These are phyloP conservation scores for Usnea hakonensis DNA, from an alignment of 495 filamentous ascomycete species.

Conservation along the genomic window DNA sequence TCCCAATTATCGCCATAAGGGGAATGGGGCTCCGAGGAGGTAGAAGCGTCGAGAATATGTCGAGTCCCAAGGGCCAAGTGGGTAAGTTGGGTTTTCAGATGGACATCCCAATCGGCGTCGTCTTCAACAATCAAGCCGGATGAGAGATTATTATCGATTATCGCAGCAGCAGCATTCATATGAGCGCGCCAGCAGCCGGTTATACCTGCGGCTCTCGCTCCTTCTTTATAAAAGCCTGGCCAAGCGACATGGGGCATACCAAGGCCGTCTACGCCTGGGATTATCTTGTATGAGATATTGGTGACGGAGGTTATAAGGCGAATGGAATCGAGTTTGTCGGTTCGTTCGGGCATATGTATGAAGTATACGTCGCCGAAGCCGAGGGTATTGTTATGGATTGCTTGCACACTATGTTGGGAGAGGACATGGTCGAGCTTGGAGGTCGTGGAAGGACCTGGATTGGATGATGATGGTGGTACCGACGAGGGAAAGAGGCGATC, in stretches of 20 bases:
- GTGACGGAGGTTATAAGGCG: not conserved
- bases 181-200: not conserved
- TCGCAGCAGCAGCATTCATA: slow-evolving; percentile 1
- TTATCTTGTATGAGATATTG: not conserved
- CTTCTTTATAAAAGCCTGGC: not conserved
- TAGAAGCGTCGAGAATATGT: slow-evolving; percentile 12
- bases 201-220: not conserved
- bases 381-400: not conserved
- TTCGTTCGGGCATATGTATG: not conserved
- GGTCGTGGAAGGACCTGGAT: not conserved
- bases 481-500: not conserved
- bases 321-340: not conserved
- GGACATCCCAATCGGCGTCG: slow-evolving; percentile 49
- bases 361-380: not conserved
- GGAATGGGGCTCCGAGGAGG: slow-evolving; percentile 27
- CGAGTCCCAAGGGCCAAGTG: slow-evolving; percentile 36
- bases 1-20: slow-evolving; percentile 52
- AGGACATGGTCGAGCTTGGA: not conserved
- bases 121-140: slow-evolving; percentile 48
- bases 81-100: slow-evolving; percentile 38
- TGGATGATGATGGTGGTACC: not conserved
- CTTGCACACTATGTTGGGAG: not conserved
- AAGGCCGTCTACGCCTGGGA: not conserved
- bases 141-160: slow-evolving; percentile 38
- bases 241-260: not conserved